Evolutionary conservation across 202 grass and related monocot genomes (phyloP), one percentile per base, ranked within the genome.

Genomic region (Schoenoplectus tabernaemontani): DNA sequence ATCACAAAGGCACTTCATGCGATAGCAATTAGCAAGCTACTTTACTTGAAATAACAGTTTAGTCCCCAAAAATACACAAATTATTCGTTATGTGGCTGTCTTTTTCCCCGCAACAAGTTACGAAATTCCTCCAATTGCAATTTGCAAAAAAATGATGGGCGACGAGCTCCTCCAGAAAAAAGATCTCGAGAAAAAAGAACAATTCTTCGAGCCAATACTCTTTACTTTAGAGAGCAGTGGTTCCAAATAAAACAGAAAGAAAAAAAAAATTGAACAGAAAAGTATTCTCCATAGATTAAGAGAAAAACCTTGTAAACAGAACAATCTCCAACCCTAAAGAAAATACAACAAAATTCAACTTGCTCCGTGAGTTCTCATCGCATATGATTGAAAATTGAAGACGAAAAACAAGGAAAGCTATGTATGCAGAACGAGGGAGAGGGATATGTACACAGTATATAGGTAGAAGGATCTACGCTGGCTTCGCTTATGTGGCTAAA

Each of bases 391-490:
- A 56, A n/a, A n/a, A n/a, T n/a, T n/a, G n/a, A 54, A 33, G 22
- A 4, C 15, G 13, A 48, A n/a, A 72, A 4, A 19, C 13, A 23
- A 69, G n/a, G 17, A 2, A n/a, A 53, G 37, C 64, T 68, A 68
- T 42, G 64, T 37, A 17, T 43, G 64, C 3, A 32, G 2, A 50
- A 28, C 41, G 1, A 64, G n/a, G n/a, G n/a, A n/a, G n/a, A n/a
- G n/a, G n/a, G n/a, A n/a, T 15, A 11, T 66, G 17, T n/a, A 37
- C 28, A 66, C 15, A 22, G 38, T 24, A 10, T 44, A 62, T 10
- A 60, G 78, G 59, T n/a, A 47, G 64, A 64, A 79, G 77, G 39
- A 80, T 80, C 78, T 64, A 41, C 15, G 39, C 78, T 80, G 57
- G n/a, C n/a, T n/a, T n/a, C n/a, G n/a, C n/a, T n/a, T n/a, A n/a